These are phyloP conservation scores for Hyaloperonospora arabidopsidis DNA, from an alignment of 352 stramenopile species.

Conservation along the genomic window DNA sequence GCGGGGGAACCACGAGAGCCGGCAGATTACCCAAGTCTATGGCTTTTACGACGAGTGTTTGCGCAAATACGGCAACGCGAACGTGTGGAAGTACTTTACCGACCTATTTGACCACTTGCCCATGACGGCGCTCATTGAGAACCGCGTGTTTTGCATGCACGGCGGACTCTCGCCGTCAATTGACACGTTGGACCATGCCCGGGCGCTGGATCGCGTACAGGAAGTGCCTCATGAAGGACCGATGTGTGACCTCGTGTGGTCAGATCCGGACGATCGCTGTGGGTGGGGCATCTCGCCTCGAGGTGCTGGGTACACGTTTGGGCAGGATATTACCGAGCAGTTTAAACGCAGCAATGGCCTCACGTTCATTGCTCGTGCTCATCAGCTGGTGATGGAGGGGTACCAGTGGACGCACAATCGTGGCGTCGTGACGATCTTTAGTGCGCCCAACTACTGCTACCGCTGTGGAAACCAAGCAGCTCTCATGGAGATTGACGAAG, in stretches of 20 bases:
- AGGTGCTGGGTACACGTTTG: constrained; percentile 83
- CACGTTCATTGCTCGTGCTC: constrained; percentile 79
- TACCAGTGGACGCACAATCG: constrained; percentile 91
- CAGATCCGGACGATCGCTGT: constrained; percentile 79
- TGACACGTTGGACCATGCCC: constrained; percentile 82
- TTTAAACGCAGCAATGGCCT: constrained; percentile 87
- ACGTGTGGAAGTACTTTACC: constrained; percentile 89
- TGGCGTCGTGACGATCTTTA: constrained; percentile 89
- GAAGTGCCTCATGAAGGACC: constrained; percentile 83
- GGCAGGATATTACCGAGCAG: constrained; percentile 83
- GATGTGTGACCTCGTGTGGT: constrained; percentile 87
- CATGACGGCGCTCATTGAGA: constrained; percentile 85
- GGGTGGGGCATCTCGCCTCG: constrained; percentile 84
- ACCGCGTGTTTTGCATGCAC: constrained; percentile 87
- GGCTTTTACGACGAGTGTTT: constrained; percentile 76
- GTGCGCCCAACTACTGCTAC: constrained; percentile 93
- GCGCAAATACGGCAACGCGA: constrained; percentile 95
- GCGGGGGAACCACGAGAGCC: constrained; percentile 73
- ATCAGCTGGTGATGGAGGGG: constrained; percentile 91
- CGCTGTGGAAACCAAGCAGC: constrained; percentile 93
- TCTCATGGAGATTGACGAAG: constrained; percentile 92
- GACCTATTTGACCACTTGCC: constrained; percentile 85
- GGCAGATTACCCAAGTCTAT: constrained; percentile 79
- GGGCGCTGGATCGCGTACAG: constrained; percentile 76
- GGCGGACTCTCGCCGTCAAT: constrained; percentile 83